phyloP scores from a whole-genome alignment of 495 filamentous ascomycete species.

The Aspergillus nidulans region DNA sequence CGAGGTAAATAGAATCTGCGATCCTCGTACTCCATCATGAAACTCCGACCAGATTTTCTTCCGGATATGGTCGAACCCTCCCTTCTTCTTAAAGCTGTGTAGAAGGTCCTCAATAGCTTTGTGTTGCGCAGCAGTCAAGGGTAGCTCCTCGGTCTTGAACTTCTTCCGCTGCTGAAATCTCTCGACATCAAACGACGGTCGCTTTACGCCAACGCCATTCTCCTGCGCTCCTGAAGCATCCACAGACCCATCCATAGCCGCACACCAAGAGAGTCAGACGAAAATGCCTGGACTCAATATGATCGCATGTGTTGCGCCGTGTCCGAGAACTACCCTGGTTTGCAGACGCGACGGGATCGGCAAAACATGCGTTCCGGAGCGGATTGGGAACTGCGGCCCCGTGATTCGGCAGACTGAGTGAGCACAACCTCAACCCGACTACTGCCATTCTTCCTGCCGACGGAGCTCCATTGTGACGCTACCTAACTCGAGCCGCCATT shows the following conservation, averaged over 20 bases:
- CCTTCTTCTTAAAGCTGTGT: slow-evolving; percentile 85
- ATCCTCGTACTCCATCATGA: slow-evolving; percentile 60
- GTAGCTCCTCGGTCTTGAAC: slow-evolving; percentile 81
- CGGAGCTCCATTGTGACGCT: slow-evolving; percentile 12
- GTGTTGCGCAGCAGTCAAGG: slow-evolving; percentile 65
- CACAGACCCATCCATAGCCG: slow-evolving; percentile 43
- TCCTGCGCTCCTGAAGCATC: slow-evolving; percentile 28
- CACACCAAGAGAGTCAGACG: slow-evolving; percentile 6
- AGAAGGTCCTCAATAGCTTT: slow-evolving; percentile 72
- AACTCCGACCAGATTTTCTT: slow-evolving; percentile 80
- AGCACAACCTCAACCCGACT: slow-evolving; percentile 25
- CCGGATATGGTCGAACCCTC: slow-evolving; percentile 77
- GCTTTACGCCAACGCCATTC: slow-evolving; percentile 20
- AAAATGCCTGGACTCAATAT: background rate
- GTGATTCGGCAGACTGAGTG: slow-evolving; percentile 31
- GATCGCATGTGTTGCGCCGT: background rate
- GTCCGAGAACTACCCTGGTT: background rate
- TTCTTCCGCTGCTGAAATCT: slow-evolving; percentile 54
- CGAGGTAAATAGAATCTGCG: slow-evolving; percentile 1
- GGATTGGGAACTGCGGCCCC: slow-evolving; percentile 37
- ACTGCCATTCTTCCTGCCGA: background rate
- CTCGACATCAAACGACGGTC: slow-evolving; percentile 30
- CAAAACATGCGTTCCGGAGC: slow-evolving; percentile 23
- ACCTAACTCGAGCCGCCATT: background rate
- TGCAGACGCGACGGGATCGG: slow-evolving; percentile 10